Conservation (phyloP, 108 stramenopile species). For the Cyclotella baltica region DNA sequence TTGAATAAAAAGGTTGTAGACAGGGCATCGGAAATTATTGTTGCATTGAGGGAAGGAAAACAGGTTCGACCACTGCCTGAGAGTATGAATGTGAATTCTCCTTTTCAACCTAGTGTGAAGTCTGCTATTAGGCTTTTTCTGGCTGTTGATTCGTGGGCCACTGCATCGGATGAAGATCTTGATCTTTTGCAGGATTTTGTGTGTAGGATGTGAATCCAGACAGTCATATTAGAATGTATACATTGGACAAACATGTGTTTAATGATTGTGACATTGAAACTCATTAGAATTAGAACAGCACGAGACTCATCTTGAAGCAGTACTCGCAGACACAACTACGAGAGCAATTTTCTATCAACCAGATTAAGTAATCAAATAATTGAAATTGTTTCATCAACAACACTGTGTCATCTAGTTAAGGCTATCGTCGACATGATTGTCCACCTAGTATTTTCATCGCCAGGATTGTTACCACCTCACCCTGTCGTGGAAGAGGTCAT, state of each 20-base stretch:
- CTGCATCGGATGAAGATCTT: conserved; percentile 60
- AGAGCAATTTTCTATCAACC: too few species aligned
- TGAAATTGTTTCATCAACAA: too few species aligned
- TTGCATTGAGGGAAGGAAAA: conserved; percentile 62
- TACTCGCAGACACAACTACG: too few species aligned
- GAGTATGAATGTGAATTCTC: conserved; percentile 57
- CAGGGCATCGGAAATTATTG: conserved; percentile 75
- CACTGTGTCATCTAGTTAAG: too few species aligned
- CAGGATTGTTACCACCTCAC: too few species aligned
- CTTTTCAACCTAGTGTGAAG: conserved; percentile 54
- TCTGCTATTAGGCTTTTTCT: conserved; percentile 62
- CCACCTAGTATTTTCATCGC: too few species aligned
- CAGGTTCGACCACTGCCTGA: conserved; percentile 66
- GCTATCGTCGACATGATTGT: too few species aligned
- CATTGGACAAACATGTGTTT: neutral
- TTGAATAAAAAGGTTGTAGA: conserved; percentile 61
- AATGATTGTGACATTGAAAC: neutral
- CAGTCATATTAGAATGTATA: neutral
- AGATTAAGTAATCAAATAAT: too few species aligned
- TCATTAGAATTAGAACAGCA: too few species aligned
- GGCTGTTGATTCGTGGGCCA: conserved; percentile 59
- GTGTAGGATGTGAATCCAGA: conserved; percentile 22
- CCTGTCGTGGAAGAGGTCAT: too few species aligned
- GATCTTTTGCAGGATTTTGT: conserved; percentile 38
- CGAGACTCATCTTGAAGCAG: too few species aligned